Evolutionary conservation across 1,139 yeast species (phyloP).

Genomic region (Geotrichum bryndzae): DNA sequence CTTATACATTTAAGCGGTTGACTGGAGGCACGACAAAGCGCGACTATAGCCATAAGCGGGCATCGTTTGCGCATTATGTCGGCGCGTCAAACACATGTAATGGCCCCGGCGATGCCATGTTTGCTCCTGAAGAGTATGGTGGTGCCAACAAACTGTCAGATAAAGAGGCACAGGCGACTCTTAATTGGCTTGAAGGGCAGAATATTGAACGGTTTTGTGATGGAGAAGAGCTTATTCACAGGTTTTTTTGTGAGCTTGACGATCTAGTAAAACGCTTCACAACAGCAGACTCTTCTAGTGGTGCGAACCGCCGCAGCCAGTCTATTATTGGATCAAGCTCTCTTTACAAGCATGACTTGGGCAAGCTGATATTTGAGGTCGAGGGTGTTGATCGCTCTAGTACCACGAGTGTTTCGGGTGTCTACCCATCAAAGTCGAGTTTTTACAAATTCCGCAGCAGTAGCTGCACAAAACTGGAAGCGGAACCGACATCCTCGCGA

Average conservation of each 20-base stretch:
- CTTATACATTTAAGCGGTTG: slow-evolving; percentile 27
- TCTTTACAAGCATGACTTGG: slow-evolving; percentile 26
- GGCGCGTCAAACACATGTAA: slow-evolving; percentile 20
- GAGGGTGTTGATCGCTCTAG: slow-evolving; percentile 23
- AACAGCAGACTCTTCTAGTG: not conserved
- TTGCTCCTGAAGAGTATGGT: slow-evolving; percentile 30
- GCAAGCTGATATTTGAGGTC: slow-evolving; percentile 27
- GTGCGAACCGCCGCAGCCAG: slow-evolving; percentile 22
- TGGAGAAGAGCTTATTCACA: slow-evolving; percentile 35
- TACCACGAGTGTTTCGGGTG: slow-evolving; percentile 1
- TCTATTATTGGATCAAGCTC: slow-evolving; percentile 26
- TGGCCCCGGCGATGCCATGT: slow-evolving; percentile 26
- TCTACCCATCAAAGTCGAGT: not conserved
- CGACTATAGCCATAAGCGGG: slow-evolving; percentile 26
- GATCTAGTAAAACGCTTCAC: slow-evolving; percentile 30
- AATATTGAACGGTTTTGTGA: slow-evolving; percentile 33
- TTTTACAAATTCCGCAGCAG: slow-evolving; percentile 2
- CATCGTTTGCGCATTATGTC: not conserved
- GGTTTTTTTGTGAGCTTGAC: slow-evolving; percentile 36
- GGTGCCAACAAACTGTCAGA: slow-evolving; percentile 33
- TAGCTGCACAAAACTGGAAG: not conserved
- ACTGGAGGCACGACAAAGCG: slow-evolving; percentile 22
- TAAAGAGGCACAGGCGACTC: slow-evolving; percentile 33
- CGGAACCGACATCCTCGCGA: not conserved
- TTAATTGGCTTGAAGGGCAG: slow-evolving; percentile 32